Base-by-base conservation (phyloP, 23 red algal species). In the Gracilaria vermiculophylla region DNA sequence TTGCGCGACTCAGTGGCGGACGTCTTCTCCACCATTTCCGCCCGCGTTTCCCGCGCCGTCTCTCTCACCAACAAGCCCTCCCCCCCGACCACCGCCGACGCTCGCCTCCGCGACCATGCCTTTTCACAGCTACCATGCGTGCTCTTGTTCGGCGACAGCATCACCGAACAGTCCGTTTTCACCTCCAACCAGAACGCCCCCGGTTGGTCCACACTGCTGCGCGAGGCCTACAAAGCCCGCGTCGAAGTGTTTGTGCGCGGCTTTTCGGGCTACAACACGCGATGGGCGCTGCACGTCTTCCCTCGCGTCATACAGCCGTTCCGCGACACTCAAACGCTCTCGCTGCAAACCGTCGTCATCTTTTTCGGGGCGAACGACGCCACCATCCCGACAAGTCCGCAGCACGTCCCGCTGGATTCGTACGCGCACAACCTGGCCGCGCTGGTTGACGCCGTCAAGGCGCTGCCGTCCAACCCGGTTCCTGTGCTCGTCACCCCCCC, bases 311-410 rank as follows among this genome's bases (percentile, higher is more conserved):
- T 54, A 21, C 21, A 54, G 20, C 50, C 53, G 14, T 79, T 79
- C 39, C 50, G 49, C 2, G 21, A 29, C 50, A 27, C 17, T 7
- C 69, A 49, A 12, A 78, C 50, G 34, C 57, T 66, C 44, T 31
- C 58, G 28, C 21, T 88, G 20, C 33, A 62, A 19, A 66, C 58
- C 4, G 81, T 87, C 4, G 51, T 88, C 53, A 86, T 94, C 67
- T 94, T 85, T 35, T 89, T 94, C 14, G 92, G 92, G n/a, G 92
- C 92, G 11, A 94, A 94, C 53, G 92, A 94, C 37, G 84, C 83
- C 7, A 44, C 37, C 0, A 57, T 65, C 3, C 76, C 64, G 34
- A 54, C 60, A 23, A 49, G 39, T 8, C 41, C 35, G 23, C 92
- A 94, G 53, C 73, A 79, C 44, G 75, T 94, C 14, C 69, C 69